phyloP scores from a whole-genome alignment of 2,329 filamentous ascomycete species.

The Hymenoscyphus repandus region DNA sequence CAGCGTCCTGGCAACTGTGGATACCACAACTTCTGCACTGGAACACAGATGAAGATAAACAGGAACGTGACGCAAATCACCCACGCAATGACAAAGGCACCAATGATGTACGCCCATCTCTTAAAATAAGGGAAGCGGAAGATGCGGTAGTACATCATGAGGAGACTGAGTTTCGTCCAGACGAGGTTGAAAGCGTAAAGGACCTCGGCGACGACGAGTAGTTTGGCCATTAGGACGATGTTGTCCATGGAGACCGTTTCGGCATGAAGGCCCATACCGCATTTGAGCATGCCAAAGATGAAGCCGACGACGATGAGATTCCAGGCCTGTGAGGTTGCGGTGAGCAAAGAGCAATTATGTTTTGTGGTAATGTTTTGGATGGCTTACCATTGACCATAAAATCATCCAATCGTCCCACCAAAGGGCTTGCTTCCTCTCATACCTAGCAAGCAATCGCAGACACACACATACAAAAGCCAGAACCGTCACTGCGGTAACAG shows the following conservation, averaged over 20 bases:
- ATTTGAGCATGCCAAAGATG: conserved; percentile 42
- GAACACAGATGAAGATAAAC: conserved; percentile 48
- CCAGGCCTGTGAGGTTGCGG: conserved; percentile 26
- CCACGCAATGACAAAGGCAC: conserved; percentile 41
- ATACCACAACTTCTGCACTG: conserved; percentile 45
- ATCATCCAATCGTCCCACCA: conserved; percentile 50
- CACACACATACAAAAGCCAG: conserved; percentile 36
- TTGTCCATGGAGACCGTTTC: conserved; percentile 32
- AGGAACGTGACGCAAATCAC: conserved; percentile 43
- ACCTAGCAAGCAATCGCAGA: conserved; percentile 39
- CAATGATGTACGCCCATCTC: conserved; percentile 37
- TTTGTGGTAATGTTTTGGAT: neutral
- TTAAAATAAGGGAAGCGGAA: conserved; percentile 42
- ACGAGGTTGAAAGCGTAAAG: conserved; percentile 44
- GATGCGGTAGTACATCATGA: conserved; percentile 49
- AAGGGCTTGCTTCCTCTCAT: conserved; percentile 37
- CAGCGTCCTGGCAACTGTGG: conserved; percentile 40
- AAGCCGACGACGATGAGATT: conserved; percentile 41
- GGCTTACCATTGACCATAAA: conserved; percentile 41
- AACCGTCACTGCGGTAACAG: conserved; percentile 9
- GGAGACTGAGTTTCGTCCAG: conserved; percentile 45
- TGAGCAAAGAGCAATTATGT: neutral
- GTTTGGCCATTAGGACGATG: conserved; percentile 42
- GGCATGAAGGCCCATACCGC: conserved; percentile 44
- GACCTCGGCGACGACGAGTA: conserved; percentile 43